Conservation (phyloP, 768 basidiomycete genomes). For the Fistulinella prunicolor region DNA sequence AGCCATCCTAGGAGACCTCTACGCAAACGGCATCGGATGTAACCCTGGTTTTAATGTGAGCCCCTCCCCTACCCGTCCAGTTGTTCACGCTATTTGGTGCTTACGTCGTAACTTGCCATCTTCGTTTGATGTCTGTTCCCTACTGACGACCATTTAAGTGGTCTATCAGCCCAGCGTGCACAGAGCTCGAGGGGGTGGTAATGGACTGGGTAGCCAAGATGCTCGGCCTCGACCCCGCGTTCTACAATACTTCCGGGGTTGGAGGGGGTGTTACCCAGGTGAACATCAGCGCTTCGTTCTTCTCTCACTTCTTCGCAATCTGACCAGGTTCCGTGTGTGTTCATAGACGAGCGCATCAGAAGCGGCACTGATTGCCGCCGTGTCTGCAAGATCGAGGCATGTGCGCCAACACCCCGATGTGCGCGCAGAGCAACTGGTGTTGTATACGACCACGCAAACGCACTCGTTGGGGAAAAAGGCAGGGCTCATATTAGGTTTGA, state of each 20-base stretch:
- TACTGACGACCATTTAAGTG: constrained; percentile 49
- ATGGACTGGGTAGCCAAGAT: constrained; percentile 92
- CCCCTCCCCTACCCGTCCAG: neutral
- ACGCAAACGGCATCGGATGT: constrained; percentile 57
- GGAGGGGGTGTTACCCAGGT: constrained; percentile 86
- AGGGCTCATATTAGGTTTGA: constrained; percentile 74
- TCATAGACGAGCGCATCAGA: constrained; percentile 82
- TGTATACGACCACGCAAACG: constrained; percentile 90
- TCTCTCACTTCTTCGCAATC: neutral
- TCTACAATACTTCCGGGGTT: constrained; percentile 59
- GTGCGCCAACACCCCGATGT: constrained; percentile 45
- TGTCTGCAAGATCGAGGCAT: constrained; percentile 76
- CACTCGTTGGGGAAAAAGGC: constrained; percentile 83
- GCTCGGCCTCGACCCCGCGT: constrained; percentile 67
- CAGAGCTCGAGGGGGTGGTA: constrained; percentile 82
- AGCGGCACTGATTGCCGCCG: constrained; percentile 67
- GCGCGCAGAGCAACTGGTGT: constrained; percentile 60
- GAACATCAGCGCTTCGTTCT: constrained; percentile 23
- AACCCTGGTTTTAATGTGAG: constrained; percentile 89
- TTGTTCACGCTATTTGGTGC: neutral
- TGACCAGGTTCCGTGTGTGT: neutral
- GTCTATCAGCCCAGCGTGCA: constrained; percentile 86
- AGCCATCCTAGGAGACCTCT: constrained; percentile 81
- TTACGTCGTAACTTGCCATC: neutral
- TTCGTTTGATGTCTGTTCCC: too few relatives aligned